These are phyloP conservation scores for Termitomyces sp. DNA, from an alignment of 768 basidiomycete genomes.

Conservation along the genomic window DNA sequence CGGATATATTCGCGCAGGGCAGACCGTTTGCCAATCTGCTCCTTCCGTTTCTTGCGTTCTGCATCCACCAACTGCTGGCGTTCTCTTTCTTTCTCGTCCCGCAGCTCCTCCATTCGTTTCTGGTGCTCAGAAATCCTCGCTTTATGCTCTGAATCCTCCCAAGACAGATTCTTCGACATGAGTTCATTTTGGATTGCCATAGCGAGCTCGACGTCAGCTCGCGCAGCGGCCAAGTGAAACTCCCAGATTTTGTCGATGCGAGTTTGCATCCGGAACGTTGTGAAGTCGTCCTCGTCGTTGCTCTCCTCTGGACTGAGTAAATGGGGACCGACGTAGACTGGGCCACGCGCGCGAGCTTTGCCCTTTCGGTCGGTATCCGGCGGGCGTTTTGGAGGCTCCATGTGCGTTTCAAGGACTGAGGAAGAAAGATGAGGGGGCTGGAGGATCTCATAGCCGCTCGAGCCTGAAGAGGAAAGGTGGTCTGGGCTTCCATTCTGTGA, in stretches of 20 bases:
- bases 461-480: constrained; percentile 12
- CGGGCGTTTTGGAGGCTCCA: constrained; percentile 16
- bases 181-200: constrained; percentile 33
- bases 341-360: constrained; percentile 20
- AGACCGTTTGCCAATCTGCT: constrained; percentile 23
- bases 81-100: constrained; percentile 45
- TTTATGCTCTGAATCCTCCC: constrained; percentile 24
- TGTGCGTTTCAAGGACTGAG: constrained; percentile 3
- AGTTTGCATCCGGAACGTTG: constrained; percentile 40
- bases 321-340: constrained; percentile 32
- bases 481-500: constrained; percentile 24
- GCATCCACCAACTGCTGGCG: constrained; percentile 38
- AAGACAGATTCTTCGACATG: constrained; percentile 27
- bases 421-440: constrained; percentile 15
- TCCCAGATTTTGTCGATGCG: constrained; percentile 46
- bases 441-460: constrained; percentile 21
- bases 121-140: constrained; percentile 35
- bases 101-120: constrained; percentile 34
- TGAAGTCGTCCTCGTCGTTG: constrained; percentile 35
- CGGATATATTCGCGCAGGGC: constrained; percentile 12
- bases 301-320: constrained; percentile 28
- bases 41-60: constrained; percentile 33
- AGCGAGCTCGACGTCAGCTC: constrained; percentile 38
- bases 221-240: constrained; percentile 45
- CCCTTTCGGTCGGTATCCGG: constrained; percentile 16